phyloP scores from a whole-genome alignment of 306 rosid genomes.

The Astragalus membranaceus region DNA sequence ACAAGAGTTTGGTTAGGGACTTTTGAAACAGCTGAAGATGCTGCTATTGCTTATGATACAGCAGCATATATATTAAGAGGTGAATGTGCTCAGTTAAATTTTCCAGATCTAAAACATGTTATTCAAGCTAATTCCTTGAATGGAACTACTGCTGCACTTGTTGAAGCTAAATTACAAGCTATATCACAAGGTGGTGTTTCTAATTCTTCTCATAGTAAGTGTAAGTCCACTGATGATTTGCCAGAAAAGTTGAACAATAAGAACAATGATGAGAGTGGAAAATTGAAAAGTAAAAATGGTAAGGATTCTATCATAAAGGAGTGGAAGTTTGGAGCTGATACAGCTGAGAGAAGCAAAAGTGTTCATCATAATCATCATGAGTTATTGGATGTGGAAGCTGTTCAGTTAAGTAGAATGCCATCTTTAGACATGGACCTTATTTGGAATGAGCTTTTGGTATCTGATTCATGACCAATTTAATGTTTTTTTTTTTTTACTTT shows the following conservation, averaged over 20 bases:
- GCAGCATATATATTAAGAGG: slow-evolving; percentile 88
- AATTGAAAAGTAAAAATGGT: neutral
- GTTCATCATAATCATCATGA: slow-evolving; percentile 16
- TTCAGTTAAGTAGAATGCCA: too few species aligned
- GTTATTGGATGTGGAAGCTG: too few species aligned
- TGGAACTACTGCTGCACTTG: slow-evolving; percentile 70
- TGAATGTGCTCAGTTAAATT: slow-evolving; percentile 74
- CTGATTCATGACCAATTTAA: slow-evolving; percentile 42
- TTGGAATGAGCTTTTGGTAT: slow-evolving; percentile 83
- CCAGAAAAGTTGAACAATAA: slow-evolving; percentile 13
- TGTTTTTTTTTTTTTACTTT: neutral
- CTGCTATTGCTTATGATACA: slow-evolving; percentile 89
- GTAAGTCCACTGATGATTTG: neutral
- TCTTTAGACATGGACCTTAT: slow-evolving; percentile 86
- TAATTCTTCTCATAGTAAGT: neutral
- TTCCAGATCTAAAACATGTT: slow-evolving; percentile 68
- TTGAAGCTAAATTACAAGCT: slow-evolving; percentile 72
- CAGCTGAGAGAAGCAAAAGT: slow-evolving; percentile 42
- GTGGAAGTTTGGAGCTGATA: slow-evolving; percentile 29
- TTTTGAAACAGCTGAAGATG: slow-evolving; percentile 82
- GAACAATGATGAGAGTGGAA: slow-evolving; percentile 9
- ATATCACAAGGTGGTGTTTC: slow-evolving; percentile 32
- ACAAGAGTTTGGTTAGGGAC: slow-evolving; percentile 94
- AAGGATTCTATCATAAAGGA: slow-evolving; percentile 35
- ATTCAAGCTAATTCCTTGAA: slow-evolving; percentile 56